Base-by-base conservation (phyloP, 164 flowering plant species). In the Annona cherimola region DNA sequence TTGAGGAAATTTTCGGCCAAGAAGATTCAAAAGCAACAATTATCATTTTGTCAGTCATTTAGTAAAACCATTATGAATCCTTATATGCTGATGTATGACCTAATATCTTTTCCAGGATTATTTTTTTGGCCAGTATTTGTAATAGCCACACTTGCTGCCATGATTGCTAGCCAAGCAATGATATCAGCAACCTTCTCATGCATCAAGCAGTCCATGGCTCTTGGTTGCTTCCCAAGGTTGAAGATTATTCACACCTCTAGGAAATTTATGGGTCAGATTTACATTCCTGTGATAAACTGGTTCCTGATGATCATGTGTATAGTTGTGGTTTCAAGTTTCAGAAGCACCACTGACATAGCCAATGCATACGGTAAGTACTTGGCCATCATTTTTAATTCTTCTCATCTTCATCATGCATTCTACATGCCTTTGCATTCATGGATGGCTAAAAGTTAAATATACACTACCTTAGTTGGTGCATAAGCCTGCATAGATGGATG, bases 151-250 rank as follows among this genome's bases (percentile, higher is more conserved):
- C 75, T 91, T 67, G 98, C 99, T 43, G 99, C 99, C 57, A 81
- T 95, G 90, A 93, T 95, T 81, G 99, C 99, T 61, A 95, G 99
- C 81, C 99, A 95, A 77, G 96, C 97, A 57, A 95, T 95, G 99
- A 95, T 95, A 71, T 95, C 99, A 54, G 99, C 99, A 46, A 90
- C 99, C 67, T 95, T 91, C 75, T 95, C 99, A 42, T 89, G 94
- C 70, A 83, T 95, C 61, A 95, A 95, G 72, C 97, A 95, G 78
- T 79, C 98, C 46, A 93, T 93, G 97, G 94, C 98, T 45, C 96
- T 95, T 42, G 98, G 98, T 73, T 95, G 98, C 86, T 95, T 93
- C 83, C 99, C 99, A 1, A 90, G 97, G 84, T 73, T 95, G 80
- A 95, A 95, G 87, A 86, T 95, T 50, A 68, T 95, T 70, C 99